Evolutionary conservation across 768 basidiomycete genomes (phyloP).

Genomic region (Coprinopsis marcescibilis): DNA sequence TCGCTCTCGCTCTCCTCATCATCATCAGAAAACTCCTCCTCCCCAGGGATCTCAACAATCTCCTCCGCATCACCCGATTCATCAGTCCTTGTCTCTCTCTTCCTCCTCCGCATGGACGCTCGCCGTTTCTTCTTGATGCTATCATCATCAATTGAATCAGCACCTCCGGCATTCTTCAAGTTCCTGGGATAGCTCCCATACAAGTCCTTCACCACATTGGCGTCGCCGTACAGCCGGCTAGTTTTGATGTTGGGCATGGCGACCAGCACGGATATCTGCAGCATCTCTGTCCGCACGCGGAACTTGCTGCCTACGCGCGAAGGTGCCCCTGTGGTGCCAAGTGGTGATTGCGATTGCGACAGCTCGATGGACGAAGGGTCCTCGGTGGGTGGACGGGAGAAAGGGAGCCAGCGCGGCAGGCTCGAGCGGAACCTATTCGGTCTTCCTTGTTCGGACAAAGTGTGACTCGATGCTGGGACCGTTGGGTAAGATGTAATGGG

Average conservation of each 20-base stretch:
- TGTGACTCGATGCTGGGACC: not conserved
- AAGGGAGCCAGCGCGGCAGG: not conserved
- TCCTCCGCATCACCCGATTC: slow-evolving; percentile 1
- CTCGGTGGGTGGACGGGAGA: slow-evolving; percentile 4
- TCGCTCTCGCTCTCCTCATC: slow-evolving; percentile 11
- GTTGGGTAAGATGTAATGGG: not conserved
- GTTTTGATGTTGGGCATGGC: slow-evolving; percentile 44
- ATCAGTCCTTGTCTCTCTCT: not conserved
- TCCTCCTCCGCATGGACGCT: not conserved
- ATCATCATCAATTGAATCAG: not conserved
- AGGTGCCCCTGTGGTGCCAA: not conserved
- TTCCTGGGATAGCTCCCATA: slow-evolving; percentile 3
- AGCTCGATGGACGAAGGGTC: not conserved
- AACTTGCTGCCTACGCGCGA: slow-evolving; percentile 12
- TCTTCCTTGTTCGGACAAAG: not conserved
- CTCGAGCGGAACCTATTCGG: not conserved
- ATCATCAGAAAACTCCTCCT: slow-evolving; percentile 2
- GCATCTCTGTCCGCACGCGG: slow-evolving; percentile 27
- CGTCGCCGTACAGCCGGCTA: slow-evolving; percentile 17
- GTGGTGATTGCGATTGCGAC: not conserved
- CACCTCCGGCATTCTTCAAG: not conserved
- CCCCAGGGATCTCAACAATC: slow-evolving; percentile 5
- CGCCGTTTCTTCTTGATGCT: not conserved
- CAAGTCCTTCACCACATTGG: slow-evolving; percentile 8
- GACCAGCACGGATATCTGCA: slow-evolving; percentile 53